Evolutionary conservation across 768 basidiomycete genomes (phyloP), one percentile per base, ranked within the genome.

Genomic region (Collybiopsis luxurians): DNA sequence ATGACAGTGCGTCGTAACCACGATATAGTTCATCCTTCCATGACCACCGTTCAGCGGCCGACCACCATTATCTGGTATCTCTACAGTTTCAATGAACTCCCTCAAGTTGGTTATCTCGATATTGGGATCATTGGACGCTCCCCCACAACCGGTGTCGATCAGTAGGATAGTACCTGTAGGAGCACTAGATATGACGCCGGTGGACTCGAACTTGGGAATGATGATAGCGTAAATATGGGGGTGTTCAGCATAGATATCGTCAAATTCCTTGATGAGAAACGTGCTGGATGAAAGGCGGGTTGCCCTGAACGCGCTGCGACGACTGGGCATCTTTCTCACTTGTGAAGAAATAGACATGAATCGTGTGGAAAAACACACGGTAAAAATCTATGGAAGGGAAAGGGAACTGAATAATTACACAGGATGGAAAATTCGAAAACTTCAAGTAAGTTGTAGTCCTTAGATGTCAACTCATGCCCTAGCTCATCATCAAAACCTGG

Each of bases 101-200:
- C 79, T 69, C 47, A 85, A 62, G 56, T 72, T 74, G 59, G 65
- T 79, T 53, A 81, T 65, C 6, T 70, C 63, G 31, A 77, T 72
- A 45, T 72, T 59, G 2, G 73, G 71, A 52, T 77, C 71, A 47
- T 69, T 63, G 2, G 80, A 76, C 45, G 64, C 69, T 4, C 82
- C 81, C 19, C 82, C 81, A 36, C 81, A 83, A 36, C 82, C 83
- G 15, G 79, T 82, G 63, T 84, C 83, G 44, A 83, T 67, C 34
- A 84, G 60, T 10, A 85, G 68, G 50, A 83, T 66, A 1, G 78
- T 76, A 47, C 46, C 46, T 15, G 10, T 17, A 12, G 11, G 19
- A 19, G 23, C 19, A 23, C 2, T 13, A 27, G 24, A 46, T 23
- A 15, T 6, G 19, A 23, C 21, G 26, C 12, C 17, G 27, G 19